Evolutionary conservation across 768 basidiomycete genomes (phyloP), one percentile per base, ranked within the genome.

Genomic region (Agrocybe chaxingu): DNA sequence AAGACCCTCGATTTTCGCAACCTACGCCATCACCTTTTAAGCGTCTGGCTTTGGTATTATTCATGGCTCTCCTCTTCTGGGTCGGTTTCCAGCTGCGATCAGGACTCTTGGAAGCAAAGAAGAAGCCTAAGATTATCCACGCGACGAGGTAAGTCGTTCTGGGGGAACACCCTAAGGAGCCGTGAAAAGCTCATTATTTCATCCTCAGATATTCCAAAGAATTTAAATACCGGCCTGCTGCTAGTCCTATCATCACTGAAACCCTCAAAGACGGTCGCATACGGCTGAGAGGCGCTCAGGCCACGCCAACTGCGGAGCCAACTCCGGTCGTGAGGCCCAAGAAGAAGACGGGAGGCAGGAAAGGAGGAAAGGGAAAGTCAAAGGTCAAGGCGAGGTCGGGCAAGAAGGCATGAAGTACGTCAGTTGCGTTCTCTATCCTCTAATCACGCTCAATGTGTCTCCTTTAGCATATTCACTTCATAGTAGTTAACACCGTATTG

Each of bases 231-330:
- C 74, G 91, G 18, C 91, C 92, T 0, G 91, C 92, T 8, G 89
- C 91, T 5, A 91, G 87, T 52, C 90, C 92, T 8, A 71, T 93
- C 38, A 77, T 93, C 56, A 92, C 87, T 0, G 88, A 92, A 62
- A 76, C 71, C 13, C 68, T 93, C 53, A 80, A 80, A 55, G 89
- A 89, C 55, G 90, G 90, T 0, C 74, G 81, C 3, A 66, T 80
- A 7, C 75, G 82, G 7, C 58, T 94, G 35, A 71, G 89, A n/a
- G 92, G 92, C 0, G 90, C 87, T 1, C 66, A 66, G 8, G 78
- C 83, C 2, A 66, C 71, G 9, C 70, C 73, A 1, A 66, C 65
- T 4, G 50, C 55, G 35, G 54, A 31, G 32, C 52, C 58, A 30
- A 62, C 56, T 33, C 67, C 55, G 12, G 39, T 32, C 1, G 42